Evolutionary conservation across 257 asterid species (phyloP), one percentile per base, ranked within the genome.

Genomic region (Capsicum chinense): DNA sequence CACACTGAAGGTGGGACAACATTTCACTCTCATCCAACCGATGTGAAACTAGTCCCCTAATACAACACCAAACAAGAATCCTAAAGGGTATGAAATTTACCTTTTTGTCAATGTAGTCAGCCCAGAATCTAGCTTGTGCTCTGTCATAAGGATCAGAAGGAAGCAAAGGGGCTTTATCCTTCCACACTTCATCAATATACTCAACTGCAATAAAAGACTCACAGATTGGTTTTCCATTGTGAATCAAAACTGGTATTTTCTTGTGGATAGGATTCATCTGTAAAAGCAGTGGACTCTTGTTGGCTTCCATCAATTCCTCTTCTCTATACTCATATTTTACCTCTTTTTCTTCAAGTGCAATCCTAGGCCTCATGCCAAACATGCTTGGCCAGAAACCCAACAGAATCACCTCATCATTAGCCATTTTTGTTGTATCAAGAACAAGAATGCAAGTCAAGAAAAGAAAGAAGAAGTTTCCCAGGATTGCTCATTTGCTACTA

Each of bases 261-360:
- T 63, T 63, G 16, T 63, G 42, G 0, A 63, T 21, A 10, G 69
- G 69, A 10, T 21, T 63, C 69, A 63, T 63, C 3, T 63, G 42
- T 7, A 63, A 63, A 63, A 63, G 69, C 42, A 63, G 69, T 21
- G 39, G 42, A 10, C 69, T 63, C 21, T 63, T 63, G 9, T 21
- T 62, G 48, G 5, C 6, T 4, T 6, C 6, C 60, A 21, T 37
- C 56, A 85, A 83, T 6, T 85, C 81, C 76, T 87, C 85, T 48
- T 83, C 85, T 42, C 17, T 85, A 79, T 79, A 74, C 33, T 87
- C 88, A 56, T 83, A 83, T n/a, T 37, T 69, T 4, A 87, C 57
- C 1, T 85, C 88, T 47, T 87, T 87, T 83, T 87, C 90, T 3
- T 35, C 74, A 11, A 87, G 83, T 50, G 90, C 88, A 37, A 87